phyloP scores from a whole-genome alignment of 768 basidiomycete species.

The Tephrocybe sp. region DNA sequence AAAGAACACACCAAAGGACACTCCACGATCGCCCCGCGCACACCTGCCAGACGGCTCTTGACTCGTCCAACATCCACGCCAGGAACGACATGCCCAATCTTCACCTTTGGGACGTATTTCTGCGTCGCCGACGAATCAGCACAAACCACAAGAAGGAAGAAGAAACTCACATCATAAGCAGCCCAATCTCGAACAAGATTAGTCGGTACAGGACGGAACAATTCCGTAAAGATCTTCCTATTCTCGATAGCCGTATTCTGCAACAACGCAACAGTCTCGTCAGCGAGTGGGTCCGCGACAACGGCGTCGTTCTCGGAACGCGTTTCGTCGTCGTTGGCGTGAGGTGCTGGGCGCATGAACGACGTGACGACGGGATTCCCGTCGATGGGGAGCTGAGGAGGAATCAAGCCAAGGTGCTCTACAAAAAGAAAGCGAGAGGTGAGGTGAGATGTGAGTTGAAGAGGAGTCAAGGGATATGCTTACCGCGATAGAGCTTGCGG shows the following conservation, averaged over 20 bases:
- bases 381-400: conserved; percentile 56
- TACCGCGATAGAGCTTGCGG: too few species aligned
- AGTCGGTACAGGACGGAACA: conserved; percentile 84
- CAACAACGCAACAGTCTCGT: conserved; percentile 59
- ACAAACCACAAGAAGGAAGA: conserved; percentile 2
- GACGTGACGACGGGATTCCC: conserved; percentile 36
- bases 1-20: conserved; percentile 57
- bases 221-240: conserved; percentile 79
- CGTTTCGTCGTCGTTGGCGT: conserved; percentile 66
- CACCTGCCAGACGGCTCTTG: conserved; percentile 70
- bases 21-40: conserved; percentile 74
- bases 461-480: conserved; percentile 52
- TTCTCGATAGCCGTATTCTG: conserved; percentile 73
- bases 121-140: conserved; percentile 24
- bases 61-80: conserved; percentile 64
- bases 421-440: conserved; percentile 3
- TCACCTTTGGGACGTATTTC: conserved; percentile 73
- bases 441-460: conserved; percentile 1
- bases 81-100: conserved; percentile 79
- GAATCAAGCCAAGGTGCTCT: conserved; percentile 88
- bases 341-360: conserved; percentile 81
- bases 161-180: conserved; percentile 63
- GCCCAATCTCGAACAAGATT: conserved; percentile 79
- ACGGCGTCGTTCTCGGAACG: conserved; percentile 51
- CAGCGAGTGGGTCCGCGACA: conserved; percentile 78